Percentiles rank a stretch among this genome's conserved stretches.
Conservation (phyloP, 176 grass and related monocot genomes). For the Oropetium thomaeum region DNA sequence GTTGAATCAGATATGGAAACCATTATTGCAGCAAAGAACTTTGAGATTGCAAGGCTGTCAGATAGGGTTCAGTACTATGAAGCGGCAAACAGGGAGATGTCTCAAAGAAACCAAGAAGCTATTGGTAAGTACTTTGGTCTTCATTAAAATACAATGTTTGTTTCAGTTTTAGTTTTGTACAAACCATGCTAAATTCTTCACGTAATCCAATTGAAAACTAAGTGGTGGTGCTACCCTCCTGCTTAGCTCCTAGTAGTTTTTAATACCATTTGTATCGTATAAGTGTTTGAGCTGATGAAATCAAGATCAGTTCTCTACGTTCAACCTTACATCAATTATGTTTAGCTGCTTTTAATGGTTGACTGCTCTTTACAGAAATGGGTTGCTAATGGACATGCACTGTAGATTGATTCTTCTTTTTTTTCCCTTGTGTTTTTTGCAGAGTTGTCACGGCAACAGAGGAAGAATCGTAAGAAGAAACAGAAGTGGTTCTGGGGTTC, state of each 20-base stretch:
- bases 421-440: slow-evolving; percentile 1
- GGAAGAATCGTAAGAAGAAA: slow-evolving; percentile 56
- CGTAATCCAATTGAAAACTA: not conserved
- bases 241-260: not conserved
- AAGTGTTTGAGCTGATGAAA: not conserved
- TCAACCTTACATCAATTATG: not conserved
- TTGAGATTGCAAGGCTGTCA: slow-evolving; percentile 81
- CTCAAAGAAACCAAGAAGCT: slow-evolving; percentile 97
- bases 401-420: not conserved
- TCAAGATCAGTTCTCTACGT: not conserved
- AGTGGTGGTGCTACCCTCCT: not conserved
- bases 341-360: slow-evolving; percentile 3
- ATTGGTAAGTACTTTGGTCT: slow-evolving; percentile 46
- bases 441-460: slow-evolving; percentile 83
- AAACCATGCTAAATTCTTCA: not conserved
- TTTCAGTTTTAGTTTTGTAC: not conserved
- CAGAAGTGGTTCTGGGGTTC: slow-evolving; percentile 97
- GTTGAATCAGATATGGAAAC: slow-evolving; percentile 69
- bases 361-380: not conserved
- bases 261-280: not conserved
- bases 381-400: not conserved
- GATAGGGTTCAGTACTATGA: slow-evolving; percentile 98
- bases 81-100: slow-evolving; percentile 95
- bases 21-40: slow-evolving; percentile 74
- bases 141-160: not conserved